These are phyloP conservation scores for Talaromyces sp. DNA, from an alignment of 2,329 filamentous ascomycete genomes.

Conservation along the genomic window DNA sequence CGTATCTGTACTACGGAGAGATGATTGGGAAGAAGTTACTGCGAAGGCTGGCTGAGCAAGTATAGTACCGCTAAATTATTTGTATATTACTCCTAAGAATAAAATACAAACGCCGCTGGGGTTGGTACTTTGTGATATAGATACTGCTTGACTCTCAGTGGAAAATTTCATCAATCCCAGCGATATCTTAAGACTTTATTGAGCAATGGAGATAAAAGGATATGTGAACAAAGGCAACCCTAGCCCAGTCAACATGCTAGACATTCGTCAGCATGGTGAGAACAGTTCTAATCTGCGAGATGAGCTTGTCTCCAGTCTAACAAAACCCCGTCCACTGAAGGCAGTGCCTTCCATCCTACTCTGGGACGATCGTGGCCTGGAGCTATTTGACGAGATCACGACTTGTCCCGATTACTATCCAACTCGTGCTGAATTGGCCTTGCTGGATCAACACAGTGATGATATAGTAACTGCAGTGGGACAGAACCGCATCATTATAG, in stretches of 20 bases:
- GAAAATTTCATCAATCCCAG: not conserved
- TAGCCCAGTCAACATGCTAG: not conserved
- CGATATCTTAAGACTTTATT: not conserved
- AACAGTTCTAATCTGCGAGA: not conserved
- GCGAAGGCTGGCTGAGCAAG: not conserved
- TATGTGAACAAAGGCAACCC: not conserved
- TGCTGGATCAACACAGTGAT: not conserved
- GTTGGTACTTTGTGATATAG: not conserved
- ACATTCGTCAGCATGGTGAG: not conserved
- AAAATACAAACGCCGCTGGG: not conserved
- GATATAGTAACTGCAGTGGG: not conserved
- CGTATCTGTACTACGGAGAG: not conserved
- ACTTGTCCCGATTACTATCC: not conserved
- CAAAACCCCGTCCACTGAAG: not conserved
- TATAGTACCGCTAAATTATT: not conserved
- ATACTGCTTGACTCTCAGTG: not conserved
- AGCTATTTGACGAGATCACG: conserved; percentile 11
- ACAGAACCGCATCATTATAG: not conserved
- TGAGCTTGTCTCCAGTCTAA: not conserved
- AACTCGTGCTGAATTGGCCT: not conserved
- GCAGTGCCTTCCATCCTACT: not conserved
- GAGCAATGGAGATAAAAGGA: not conserved
- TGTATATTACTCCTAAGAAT: not conserved
- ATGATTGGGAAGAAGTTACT: not conserved
- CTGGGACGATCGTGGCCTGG: not conserved